Conservation (phyloP, 345 rosid species). For the Psidium guajava region DNA sequence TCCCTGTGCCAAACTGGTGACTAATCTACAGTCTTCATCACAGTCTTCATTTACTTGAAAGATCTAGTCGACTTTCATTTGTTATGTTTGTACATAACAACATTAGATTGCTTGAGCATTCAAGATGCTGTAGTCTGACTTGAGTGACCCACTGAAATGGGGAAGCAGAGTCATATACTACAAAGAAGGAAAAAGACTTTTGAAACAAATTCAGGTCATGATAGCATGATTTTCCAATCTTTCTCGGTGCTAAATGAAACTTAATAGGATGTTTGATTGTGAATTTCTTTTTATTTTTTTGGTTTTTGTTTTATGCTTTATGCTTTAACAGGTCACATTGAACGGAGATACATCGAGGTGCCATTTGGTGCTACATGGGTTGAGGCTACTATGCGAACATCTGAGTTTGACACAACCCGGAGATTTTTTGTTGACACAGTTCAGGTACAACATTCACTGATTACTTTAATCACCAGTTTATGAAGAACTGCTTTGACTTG, state of each 20-base stretch:
- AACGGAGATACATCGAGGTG: slow-evolving; percentile 79
- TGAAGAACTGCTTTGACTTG: slow-evolving; percentile 2
- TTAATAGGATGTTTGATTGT: neutral
- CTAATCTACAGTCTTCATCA: neutral
- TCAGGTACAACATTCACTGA: slow-evolving; percentile 43
- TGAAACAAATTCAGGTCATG: neutral
- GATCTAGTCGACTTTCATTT: neutral
- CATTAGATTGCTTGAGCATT: neutral
- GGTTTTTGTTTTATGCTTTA: neutral
- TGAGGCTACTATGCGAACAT: slow-evolving; percentile 85
- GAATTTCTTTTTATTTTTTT: neutral
- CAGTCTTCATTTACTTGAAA: neutral
- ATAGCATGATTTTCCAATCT: neutral
- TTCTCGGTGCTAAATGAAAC: neutral
- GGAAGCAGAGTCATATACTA: neutral
- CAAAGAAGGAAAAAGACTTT: neutral
- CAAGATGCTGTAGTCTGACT: neutral
- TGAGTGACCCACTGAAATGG: neutral
- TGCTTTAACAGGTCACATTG: slow-evolving; percentile 62
- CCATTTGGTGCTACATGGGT: slow-evolving; percentile 91
- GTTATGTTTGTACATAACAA: neutral
- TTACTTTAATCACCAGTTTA: neutral
- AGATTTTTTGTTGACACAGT: slow-evolving; percentile 75
- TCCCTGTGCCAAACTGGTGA: neutral
- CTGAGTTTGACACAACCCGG: slow-evolving; percentile 80